Conservation (phyloP, 768 basidiomycete species). For the Rhodotorula sphaerocarpa region DNA sequence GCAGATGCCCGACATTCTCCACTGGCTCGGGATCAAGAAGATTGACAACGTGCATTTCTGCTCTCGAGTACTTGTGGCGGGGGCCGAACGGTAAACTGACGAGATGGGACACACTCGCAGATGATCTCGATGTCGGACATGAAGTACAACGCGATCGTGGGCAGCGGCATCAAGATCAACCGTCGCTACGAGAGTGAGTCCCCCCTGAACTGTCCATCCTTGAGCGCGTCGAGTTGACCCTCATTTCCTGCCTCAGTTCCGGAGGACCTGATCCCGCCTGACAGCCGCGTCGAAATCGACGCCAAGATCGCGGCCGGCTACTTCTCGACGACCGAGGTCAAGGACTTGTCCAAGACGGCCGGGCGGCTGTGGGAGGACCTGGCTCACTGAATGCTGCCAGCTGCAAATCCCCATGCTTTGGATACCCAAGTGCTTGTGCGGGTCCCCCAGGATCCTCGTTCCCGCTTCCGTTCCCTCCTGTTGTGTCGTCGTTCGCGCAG, state of each 20-base stretch:
- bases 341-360: slow-evolving; percentile 74
- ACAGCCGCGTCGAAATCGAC: slow-evolving; percentile 87
- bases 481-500: too few species aligned
- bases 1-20: slow-evolving; percentile 90
- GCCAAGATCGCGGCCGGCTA: slow-evolving; percentile 80
- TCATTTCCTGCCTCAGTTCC: background rate
- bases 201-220: background rate
- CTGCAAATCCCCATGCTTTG: too few species aligned
- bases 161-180: slow-evolving; percentile 72
- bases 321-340: slow-evolving; percentile 64
- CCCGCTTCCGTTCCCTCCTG: too few species aligned
- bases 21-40: slow-evolving; percentile 87
- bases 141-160: slow-evolving; percentile 92
- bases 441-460: too few species aligned
- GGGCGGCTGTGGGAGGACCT: slow-evolving; percentile 79
- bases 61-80: too few species aligned
- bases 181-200: slow-evolving; percentile 69
- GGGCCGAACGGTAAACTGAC: too few species aligned
- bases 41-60: slow-evolving; percentile 60
- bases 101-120: too few species aligned
- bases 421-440: too few species aligned
- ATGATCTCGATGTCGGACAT: slow-evolving; percentile 43
- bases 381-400: slow-evolving; percentile 22
- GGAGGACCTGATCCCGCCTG: slow-evolving; percentile 44
- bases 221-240: background rate